Percentiles rank a stretch among this genome's conserved stretches.
Conservation (phyloP, 192 early-diverging fungal species). For the Coemansia umbellata region DNA sequence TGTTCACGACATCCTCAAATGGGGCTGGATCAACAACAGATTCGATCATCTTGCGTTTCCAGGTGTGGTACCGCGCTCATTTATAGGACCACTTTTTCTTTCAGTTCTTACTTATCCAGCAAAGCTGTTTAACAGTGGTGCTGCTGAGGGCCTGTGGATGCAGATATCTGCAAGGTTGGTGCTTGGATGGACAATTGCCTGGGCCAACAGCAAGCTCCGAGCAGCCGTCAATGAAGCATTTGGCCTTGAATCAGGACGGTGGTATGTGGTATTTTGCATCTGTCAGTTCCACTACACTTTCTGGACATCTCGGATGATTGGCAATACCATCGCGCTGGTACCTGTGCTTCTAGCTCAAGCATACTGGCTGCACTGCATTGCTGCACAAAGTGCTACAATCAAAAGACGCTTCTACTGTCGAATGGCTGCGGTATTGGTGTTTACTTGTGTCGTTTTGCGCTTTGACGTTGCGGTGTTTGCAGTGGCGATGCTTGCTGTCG, state of each 20-base stretch:
- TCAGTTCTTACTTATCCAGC: slow-evolving; percentile 34
- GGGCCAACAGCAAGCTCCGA: slow-evolving; percentile 54
- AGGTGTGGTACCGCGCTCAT: slow-evolving; percentile 93
- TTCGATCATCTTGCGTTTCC: slow-evolving; percentile 92
- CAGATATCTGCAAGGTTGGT: slow-evolving; percentile 38
- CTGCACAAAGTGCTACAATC: neutral
- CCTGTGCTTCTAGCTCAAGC: slow-evolving; percentile 55
- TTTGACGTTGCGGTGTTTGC: slow-evolving; percentile 58
- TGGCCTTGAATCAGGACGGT: slow-evolving; percentile 45
- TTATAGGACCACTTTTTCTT: slow-evolving; percentile 76
- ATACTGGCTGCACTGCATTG: slow-evolving; percentile 40
- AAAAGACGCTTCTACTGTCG: slow-evolving; percentile 7
- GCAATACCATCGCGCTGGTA: slow-evolving; percentile 81
- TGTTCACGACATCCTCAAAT: slow-evolving; percentile 77
- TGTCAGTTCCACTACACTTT: slow-evolving; percentile 88
- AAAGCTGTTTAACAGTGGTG: slow-evolving; percentile 9
- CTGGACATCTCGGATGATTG: slow-evolving; percentile 83
- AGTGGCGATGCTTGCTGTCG: slow-evolving; percentile 36
- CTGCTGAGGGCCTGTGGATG: slow-evolving; percentile 14
- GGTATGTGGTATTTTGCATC: slow-evolving; percentile 53
- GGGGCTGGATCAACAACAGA: slow-evolving; percentile 36
- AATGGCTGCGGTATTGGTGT: slow-evolving; percentile 29
- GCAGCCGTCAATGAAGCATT: slow-evolving; percentile 54
- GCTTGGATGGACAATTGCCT: slow-evolving; percentile 53
- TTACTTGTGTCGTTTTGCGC: slow-evolving; percentile 56